Base-by-base conservation (phyloP, 2,329 filamentous ascomycete genomes). In the Xylariaceae sp. region DNA sequence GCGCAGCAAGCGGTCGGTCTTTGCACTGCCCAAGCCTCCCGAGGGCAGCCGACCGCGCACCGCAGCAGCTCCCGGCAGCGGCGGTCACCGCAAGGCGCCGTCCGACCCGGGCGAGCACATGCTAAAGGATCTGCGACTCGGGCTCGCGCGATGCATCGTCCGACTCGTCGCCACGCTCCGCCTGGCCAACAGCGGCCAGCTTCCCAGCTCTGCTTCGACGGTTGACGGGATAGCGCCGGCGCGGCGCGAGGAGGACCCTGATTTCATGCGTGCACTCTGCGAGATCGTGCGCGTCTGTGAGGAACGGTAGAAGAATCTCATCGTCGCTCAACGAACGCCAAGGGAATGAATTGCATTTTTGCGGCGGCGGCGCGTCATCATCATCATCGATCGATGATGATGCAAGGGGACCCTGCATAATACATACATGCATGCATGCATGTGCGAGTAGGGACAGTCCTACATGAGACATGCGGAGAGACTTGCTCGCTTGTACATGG, bases 91-190 rank as follows among this genome's bases (percentile, higher is more conserved):
- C 4, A 44, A 51, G 20, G 26, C 44, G 21, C 51, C 46, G 18
- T 40, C 58, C 2, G 61, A 67, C 14, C 56, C 59, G 18, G 56
- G 40, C 46, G 60, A 64, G n/a, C 61, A 64, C 40, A 9, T 51
- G 12, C 56, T 66, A 18, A 59, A 44, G 21, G 77, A 78, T 20
- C 71, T 86, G 1, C 80, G 81, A 29, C 68, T 74, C 1, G 82
- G 80, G 0, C 71, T 86, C 18, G 71, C 77, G 43, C 74, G 72
- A 43, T 85, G 82, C 65, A 79, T 85, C 54, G 74, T 74, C 2
- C 70, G 79, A 16, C 71, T 86, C 2, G 76, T 85, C 0, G 72
- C 76, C 2, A 83, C 81, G 3, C 75, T 84, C 53, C 73, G 73
- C 40, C 51, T 52, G 44, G 47, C 46, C 14, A 57, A 60, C 19